Evolutionary conservation across 345 rosid species (phyloP).

Genomic region (Camelina hispida): DNA sequence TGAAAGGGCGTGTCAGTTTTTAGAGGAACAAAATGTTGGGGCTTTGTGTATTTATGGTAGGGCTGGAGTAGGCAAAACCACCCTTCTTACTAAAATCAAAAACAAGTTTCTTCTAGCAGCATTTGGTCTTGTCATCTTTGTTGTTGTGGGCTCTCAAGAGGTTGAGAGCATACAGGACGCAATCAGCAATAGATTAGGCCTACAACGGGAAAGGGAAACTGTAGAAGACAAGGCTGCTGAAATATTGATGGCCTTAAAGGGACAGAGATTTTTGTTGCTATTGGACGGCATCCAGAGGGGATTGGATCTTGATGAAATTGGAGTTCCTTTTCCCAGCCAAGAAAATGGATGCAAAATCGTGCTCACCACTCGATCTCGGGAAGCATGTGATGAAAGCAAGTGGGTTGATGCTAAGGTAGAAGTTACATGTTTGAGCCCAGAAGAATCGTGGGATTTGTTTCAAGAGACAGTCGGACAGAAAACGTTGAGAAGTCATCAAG

Average conservation of each 20-base stretch:
- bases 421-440: conserved; percentile 16
- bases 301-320: background rate
- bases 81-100: background rate
- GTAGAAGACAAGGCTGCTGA: background rate
- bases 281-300: background rate
- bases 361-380: conserved; percentile 16
- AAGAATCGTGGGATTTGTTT: conserved; percentile 31
- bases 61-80: conserved; percentile 2
- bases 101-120: background rate
- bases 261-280: background rate
- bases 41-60: background rate
- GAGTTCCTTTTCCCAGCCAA: background rate
- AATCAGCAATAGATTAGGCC: background rate
- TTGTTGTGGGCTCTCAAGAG: background rate
- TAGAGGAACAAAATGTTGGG: background rate
- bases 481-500: conserved; percentile 22
- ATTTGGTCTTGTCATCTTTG: conserved; percentile 4
- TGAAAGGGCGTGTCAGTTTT: background rate
- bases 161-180: background rate
- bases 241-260: background rate
- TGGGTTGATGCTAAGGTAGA: background rate
- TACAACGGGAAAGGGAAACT: background rate
- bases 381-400: background rate
- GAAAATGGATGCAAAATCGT: conserved; percentile 16
- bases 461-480: conserved; percentile 1